phyloP scores from a whole-genome alignment of 148 eudicot species.

The Rhododendron ovatum region DNA sequence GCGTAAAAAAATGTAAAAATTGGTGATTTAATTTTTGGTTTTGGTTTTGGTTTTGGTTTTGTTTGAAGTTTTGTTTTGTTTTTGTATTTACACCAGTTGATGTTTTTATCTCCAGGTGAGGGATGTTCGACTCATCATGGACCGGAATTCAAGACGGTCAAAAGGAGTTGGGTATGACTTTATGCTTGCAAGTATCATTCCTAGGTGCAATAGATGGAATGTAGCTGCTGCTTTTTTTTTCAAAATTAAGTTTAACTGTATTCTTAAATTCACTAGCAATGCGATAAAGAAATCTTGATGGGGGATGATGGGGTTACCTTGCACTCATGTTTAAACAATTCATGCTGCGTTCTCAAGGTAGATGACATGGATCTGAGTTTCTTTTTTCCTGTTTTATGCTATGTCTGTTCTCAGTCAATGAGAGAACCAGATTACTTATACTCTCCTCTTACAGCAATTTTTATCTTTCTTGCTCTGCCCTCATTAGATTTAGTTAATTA shows the following conservation, averaged over 20 bases:
- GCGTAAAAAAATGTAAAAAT: neutral
- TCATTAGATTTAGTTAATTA: neutral
- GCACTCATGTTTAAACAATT: slow-evolving; percentile 63
- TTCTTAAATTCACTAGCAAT: slow-evolving; percentile 53
- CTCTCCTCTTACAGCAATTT: neutral
- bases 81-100: neutral
- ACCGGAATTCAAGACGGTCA: slow-evolving; percentile 83
- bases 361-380: slow-evolving; percentile 49
- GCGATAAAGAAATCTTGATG: slow-evolving; percentile 63
- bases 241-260: slow-evolving; percentile 42
- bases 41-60: neutral
- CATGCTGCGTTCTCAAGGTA: slow-evolving; percentile 60
- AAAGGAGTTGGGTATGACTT: slow-evolving; percentile 86
- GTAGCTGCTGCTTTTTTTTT: slow-evolving; percentile 19
- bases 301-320: slow-evolving; percentile 59
- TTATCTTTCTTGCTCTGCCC: neutral
- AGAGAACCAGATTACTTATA: neutral
- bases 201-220: slow-evolving; percentile 15
- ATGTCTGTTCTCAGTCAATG: neutral
- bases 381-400: neutral
- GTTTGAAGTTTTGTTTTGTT: neutral
- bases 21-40: neutral
- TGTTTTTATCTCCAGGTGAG: slow-evolving; percentile 48
- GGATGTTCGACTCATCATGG: slow-evolving; percentile 93
- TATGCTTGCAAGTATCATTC: neutral